Base-by-base conservation (phyloP, 1,284 basidiomycete species). In the Waitea zeae region DNA sequence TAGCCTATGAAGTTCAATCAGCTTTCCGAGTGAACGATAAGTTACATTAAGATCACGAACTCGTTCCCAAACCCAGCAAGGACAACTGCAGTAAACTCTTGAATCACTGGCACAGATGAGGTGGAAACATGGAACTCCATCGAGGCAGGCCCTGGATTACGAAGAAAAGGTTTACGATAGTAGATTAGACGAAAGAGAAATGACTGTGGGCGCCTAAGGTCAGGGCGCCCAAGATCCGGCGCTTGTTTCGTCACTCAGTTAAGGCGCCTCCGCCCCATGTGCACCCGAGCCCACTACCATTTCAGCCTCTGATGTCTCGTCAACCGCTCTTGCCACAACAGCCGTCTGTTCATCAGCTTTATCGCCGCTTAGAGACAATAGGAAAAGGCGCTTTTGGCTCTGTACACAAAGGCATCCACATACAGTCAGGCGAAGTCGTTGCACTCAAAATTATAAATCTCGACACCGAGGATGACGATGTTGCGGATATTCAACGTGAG, bases 371-470 rank as follows among this genome's bases (percentile, higher is more conserved):
- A 17, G 70, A 76, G 43, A 67, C 70, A 30, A 58, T 73, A 27
- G 90, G 90, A n/a, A 90, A 88, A 56, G 90, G 90, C 41, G 86
- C 88, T 4, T 95, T 92, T 57, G 90, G 90, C 34, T 87, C 87
- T 5, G 90, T 96, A n/a, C 86, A 92, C 61, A 87, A 83, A 50
- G 90, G 86, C n/a, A 60, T 77, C 38, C 83, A 95, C 45, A 64
- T 84, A 30, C 68, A 77, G 1, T 78, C 84, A 0, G 82, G 86
- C 12, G 82, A 87, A 36, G 67, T 89, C 34, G 87, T 96, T 12
- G 92, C 89, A 12, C 76, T 96, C 57, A 96, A 98, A 61, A 93
- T 98, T 51, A 96, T 98, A 61, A 89, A 98, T 53, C 77, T 98
- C 42, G 95, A 98, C 57, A 95, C 86, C 12, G 77, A 86, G 36